Evolutionary conservation across 805 yeast species (phyloP), one percentile per base, ranked within the genome.

Genomic region (Candida argentea): DNA sequence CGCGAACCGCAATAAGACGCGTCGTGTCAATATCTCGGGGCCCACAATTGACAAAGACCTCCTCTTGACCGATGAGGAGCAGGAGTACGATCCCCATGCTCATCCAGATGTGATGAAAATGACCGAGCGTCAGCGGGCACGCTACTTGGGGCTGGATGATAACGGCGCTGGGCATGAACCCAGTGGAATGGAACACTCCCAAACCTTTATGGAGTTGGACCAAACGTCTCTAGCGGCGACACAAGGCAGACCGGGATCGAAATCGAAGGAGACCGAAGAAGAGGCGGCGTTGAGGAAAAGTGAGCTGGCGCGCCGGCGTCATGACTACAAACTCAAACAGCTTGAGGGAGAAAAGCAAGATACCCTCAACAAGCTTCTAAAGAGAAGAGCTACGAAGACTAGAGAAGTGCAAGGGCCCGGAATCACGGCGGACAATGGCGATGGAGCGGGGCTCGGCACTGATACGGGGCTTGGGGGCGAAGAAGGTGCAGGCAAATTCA

Each of bases 291-390:
- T 84, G 33, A 69, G 86, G 25, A 75, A 86, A 37, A 83, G 93
- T 1, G 98, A 89, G 49, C 76, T 73, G 43, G 89, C 95, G 0
- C 69, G 97, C 43, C 74, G 86, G 51, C 67, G 98, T 39, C 82
- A 81, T 50, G 87, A 89, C 47, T 68, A 85, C 43, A 76, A 78
- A 40, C 86, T 78, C 43, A 78, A 79, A 55, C 74, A 79, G 38
- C 57, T 84, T 22, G 96, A 87, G 46, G 95, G 84, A 50, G 97
- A 91, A 52, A 91, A 91, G 49, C 72, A 77, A 46, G 96, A 89
- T 38, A 87, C 96, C 0, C 65, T 89, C 38, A 89, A 89, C 50
- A 84, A 83, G 50, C 60, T 89, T 38, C 61, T 89, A 38, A 78
- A 83, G 53, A 75, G 87, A 51, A 68, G 95, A 37, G 95, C 95